Conservation (phyloP, 768 basidiomycete genomes). For the Mycena pura region DNA sequence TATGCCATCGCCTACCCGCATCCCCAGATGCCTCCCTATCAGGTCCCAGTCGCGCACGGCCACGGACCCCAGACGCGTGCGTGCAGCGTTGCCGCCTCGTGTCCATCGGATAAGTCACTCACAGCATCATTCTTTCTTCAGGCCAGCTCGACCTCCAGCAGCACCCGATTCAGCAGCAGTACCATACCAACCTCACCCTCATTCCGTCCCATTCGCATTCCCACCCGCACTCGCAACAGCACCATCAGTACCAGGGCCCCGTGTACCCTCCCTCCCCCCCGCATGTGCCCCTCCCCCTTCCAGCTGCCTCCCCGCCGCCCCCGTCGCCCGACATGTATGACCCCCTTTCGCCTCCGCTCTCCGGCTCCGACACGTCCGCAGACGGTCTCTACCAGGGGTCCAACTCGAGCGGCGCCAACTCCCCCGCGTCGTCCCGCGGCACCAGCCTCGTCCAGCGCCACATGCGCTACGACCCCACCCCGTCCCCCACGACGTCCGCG, state of each 20-base stretch:
- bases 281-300: slow-evolving; percentile 71
- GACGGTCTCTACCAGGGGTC: slow-evolving; percentile 84
- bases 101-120: slow-evolving; percentile 69
- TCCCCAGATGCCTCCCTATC: slow-evolving; percentile 66
- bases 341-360: slow-evolving; percentile 84
- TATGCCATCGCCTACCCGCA: slow-evolving; percentile 52
- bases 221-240: no score
- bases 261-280: slow-evolving; percentile 68
- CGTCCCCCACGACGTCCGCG: slow-evolving; percentile 80
- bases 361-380: slow-evolving; percentile 88
- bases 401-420: slow-evolving; percentile 79
- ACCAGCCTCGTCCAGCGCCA: slow-evolving; percentile 79
- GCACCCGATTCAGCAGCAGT: slow-evolving; percentile 55
- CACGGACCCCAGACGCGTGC: slow-evolving; percentile 75
- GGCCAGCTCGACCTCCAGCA: slow-evolving; percentile 77
- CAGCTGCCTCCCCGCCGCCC: slow-evolving; percentile 77
- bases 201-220: slow-evolving; percentile 69
- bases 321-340: slow-evolving; percentile 83
- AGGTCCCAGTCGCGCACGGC: slow-evolving; percentile 54
- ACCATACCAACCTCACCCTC: slow-evolving; percentile 68
- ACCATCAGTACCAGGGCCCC: slow-evolving; percentile 67
- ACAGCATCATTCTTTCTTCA: slow-evolving; percentile 57
- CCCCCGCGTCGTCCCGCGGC: slow-evolving; percentile 78
- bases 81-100: slow-evolving; percentile 59
- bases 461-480: slow-evolving; percentile 80